Evolutionary conservation across 768 basidiomycete genomes (phyloP), one percentile per base, ranked within the genome.

Genomic region (Tulasnella sp.): DNA sequence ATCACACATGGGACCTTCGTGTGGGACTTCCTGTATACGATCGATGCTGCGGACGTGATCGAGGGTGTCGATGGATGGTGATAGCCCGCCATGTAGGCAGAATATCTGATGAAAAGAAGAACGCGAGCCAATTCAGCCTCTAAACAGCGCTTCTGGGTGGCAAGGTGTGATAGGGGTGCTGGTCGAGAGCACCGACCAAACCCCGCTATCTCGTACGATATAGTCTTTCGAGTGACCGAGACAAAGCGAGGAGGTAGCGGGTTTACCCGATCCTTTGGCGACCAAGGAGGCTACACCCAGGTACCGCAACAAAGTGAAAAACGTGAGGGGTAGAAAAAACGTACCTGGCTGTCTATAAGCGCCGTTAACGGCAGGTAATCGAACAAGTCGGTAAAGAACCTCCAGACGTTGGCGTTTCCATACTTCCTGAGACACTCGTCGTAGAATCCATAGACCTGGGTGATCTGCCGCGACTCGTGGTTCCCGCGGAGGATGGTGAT

Each of bases 1-100:
- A 74, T 99, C 96, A 69, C 96, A 99, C 96, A 99, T 99, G 19
- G 96, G 96, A 2, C 96, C 96, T 75, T 99, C 96, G 73, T 99
- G 96, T 3, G 96, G 96, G 2, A 99, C 96, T 70, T 99, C 96
- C 73, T 99, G 96, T 66, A 97, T 92, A 58, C 96, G 88, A 77
- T 99, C 96, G 70, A 99, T 97, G 51, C 91, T 86, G 64, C 96
- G 90, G 64, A 99, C 95, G 69, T 99, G 96, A 78, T 99, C 96
- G 65, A 99, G 86, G 65, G 96, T 98, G 76, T 99, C 95, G 73
- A 98, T 98, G 62, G 96, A 98, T 19, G 96, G 96, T 55, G 94
- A 98, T 41, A 97, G 84, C 56, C 95, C 94, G 47, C 95, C 95
- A 70, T 97, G 94, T 58, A 97, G 80, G 73, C 95, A 98, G 80